These are phyloP conservation scores for Lichtheimia corymbifera DNA, from an alignment of 371 early-diverging fungal genomes.

Conservation along the genomic window DNA sequence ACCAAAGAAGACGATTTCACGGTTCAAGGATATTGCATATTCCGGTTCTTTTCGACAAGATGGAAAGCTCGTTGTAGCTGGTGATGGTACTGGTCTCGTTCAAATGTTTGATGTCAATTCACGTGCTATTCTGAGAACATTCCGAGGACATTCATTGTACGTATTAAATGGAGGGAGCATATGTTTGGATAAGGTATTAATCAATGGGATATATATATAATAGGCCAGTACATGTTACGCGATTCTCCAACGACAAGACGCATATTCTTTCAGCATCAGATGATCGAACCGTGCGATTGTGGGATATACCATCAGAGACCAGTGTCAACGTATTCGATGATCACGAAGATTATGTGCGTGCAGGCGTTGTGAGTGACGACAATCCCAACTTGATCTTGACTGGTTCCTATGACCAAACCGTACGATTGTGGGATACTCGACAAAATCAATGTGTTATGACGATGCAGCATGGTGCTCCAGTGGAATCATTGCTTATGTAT, in stretches of 20 bases:
- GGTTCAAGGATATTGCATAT: slow-evolving; percentile 89
- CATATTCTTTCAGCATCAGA: slow-evolving; percentile 88
- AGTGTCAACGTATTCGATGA: slow-evolving; percentile 72
- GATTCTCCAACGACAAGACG: slow-evolving; percentile 77
- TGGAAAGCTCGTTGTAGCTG: slow-evolving; percentile 90
- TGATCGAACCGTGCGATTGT: slow-evolving; percentile 87
- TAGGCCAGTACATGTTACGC: slow-evolving; percentile 82
- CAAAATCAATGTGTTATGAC: slow-evolving; percentile 73
- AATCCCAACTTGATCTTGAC: slow-evolving; percentile 83
- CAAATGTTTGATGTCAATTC: slow-evolving; percentile 81
- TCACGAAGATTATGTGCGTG: slow-evolving; percentile 90
- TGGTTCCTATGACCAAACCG: slow-evolving; percentile 95
- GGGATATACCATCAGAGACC: slow-evolving; percentile 91
- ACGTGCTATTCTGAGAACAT: slow-evolving; percentile 85
- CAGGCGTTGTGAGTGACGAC: slow-evolving; percentile 69
- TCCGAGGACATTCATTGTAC: slow-evolving; percentile 82
- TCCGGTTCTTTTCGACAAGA: slow-evolving; percentile 82
- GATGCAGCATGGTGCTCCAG: slow-evolving; percentile 85
- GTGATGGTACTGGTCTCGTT: slow-evolving; percentile 88
- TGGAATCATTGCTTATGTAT: slow-evolving; percentile 85
- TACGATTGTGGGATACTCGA: slow-evolving; percentile 89
- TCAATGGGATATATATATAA: background rate
- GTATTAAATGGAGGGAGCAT: slow-evolving; percentile 1
- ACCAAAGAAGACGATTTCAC: slow-evolving; percentile 83
- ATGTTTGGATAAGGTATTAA: background rate